Conservation (phyloP, 768 basidiomycete genomes). For the Leucocoprinus leucothites region DNA sequence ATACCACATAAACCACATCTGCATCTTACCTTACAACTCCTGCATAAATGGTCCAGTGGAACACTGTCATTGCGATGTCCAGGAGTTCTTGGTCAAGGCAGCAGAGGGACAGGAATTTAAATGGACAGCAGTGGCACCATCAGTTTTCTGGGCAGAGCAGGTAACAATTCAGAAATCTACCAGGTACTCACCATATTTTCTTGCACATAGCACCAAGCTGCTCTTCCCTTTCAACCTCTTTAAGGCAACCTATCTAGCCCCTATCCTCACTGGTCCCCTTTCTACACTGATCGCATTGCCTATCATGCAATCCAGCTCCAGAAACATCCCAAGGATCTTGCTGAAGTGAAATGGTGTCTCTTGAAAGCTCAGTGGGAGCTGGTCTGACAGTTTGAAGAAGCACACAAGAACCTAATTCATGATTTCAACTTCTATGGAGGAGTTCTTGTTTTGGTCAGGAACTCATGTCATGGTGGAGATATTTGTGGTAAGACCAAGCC, state of each 20-base stretch:
- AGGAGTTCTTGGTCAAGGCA: conserved; percentile 28
- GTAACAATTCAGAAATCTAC: conserved; percentile 25
- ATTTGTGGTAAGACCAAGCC: conserved; percentile 21
- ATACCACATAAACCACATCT: no score
- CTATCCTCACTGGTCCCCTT: conserved; percentile 1
- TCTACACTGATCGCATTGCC: conserved; percentile 20
- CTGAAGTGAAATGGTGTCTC: conserved; percentile 14
- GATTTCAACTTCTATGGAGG: no score
- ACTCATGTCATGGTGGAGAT: not conserved
- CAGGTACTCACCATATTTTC: conserved; percentile 32
- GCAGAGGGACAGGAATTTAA: no score
- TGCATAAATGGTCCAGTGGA: conserved; percentile 35
- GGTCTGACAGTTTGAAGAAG: no score
- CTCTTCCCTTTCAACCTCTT: conserved; percentile 27
- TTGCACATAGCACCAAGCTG: conserved; percentile 30
- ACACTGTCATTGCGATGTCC: conserved; percentile 22
- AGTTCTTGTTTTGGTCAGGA: conserved; percentile 17
- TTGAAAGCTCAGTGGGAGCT: no score
- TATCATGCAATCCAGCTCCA: conserved; percentile 21
- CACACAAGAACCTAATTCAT: no score
- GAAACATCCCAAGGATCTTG: conserved; percentile 20
- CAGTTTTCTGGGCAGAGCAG: conserved; percentile 30
- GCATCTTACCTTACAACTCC: no score
- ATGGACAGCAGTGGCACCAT: conserved; percentile 27
- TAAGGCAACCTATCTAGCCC: conserved; percentile 17